A percentile compares a stretch with the other conserved stretches of the same genome.
phyloP scores from a whole-genome alignment of 1,139 yeast species.

The Saccharomyces hybrid region DNA sequence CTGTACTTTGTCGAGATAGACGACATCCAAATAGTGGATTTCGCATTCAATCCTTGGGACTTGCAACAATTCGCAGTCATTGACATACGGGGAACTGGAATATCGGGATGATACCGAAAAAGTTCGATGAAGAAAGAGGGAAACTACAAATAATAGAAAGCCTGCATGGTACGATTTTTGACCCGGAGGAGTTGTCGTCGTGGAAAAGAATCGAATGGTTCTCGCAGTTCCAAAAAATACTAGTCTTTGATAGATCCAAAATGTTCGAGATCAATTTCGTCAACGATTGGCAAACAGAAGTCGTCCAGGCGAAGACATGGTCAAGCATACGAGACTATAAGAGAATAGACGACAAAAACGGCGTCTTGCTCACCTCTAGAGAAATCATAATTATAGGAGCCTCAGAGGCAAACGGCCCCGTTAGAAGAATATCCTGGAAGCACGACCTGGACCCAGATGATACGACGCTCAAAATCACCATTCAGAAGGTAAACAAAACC shows the following conservation, averaged over 20 bases:
- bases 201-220: constrained; percentile 51
- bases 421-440: constrained; percentile 55
- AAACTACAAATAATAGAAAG: constrained; percentile 8
- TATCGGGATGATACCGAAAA: constrained; percentile 33
- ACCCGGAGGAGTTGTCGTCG: constrained; percentile 46
- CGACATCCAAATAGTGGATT: constrained; percentile 41
- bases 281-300: constrained; percentile 29
- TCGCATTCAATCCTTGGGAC: constrained; percentile 39
- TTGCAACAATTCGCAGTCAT: constrained; percentile 37
- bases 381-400: constrained; percentile 47
- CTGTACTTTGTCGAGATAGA: constrained; percentile 19
- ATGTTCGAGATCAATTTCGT: constrained; percentile 33
- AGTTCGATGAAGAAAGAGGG: constrained; percentile 10
- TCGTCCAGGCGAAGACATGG: constrained; percentile 51
- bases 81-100: constrained; percentile 46
- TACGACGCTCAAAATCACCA: constrained; percentile 43
- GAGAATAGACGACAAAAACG: constrained; percentile 28
- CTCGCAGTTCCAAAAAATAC: constrained; percentile 29
- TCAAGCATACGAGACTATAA: constrained; percentile 44
- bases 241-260: constrained; percentile 42
- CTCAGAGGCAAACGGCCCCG: constrained; percentile 13
- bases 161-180: constrained; percentile 32
- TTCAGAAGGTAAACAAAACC: constrained; percentile 17
- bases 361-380: constrained; percentile 50
- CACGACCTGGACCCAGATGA: constrained; percentile 54